A percentile compares a stretch with the other conserved stretches of the same genome.
phyloP scores from a whole-genome alignment of 441 rosid species.

The Syzygium malaccense region DNA sequence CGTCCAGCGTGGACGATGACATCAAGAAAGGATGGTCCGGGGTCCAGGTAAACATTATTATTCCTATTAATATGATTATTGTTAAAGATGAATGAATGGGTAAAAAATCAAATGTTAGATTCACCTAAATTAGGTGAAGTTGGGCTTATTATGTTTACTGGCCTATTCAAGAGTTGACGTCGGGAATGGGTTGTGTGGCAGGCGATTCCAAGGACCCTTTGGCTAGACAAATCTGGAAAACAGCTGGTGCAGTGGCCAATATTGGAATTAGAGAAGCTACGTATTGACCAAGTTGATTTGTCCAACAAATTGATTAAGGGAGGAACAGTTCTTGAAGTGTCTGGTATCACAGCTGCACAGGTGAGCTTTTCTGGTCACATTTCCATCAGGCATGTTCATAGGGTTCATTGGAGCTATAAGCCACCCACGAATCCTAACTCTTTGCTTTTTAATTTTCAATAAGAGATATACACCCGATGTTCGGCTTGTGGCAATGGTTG shows the following conservation, averaged over 20 bases:
- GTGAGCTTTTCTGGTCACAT: background rate
- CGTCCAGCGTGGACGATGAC: constrained; percentile 22
- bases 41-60: constrained; percentile 24
- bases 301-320: constrained; percentile 5
- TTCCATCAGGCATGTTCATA: background rate
- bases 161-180: background rate
- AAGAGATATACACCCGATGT: background rate
- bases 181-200: background rate
- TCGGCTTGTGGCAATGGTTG: background rate
- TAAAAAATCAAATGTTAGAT: background rate
- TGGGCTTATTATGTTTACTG: background rate
- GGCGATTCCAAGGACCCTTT: constrained; percentile 19
- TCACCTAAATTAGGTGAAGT: background rate
- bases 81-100: background rate
- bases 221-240: constrained; percentile 15
- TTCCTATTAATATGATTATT: background rate
- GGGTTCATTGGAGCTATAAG: background rate
- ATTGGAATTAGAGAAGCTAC: constrained; percentile 5
- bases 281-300: background rate
- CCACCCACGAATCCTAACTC: background rate
- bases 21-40: constrained; percentile 47
- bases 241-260: constrained; percentile 25
- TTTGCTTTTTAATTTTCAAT: background rate
- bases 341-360: constrained; percentile 17
- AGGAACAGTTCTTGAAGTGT: constrained; percentile 7